Conservation (phyloP, 768 basidiomycete genomes). For the Hydnomerulius pinastri region DNA sequence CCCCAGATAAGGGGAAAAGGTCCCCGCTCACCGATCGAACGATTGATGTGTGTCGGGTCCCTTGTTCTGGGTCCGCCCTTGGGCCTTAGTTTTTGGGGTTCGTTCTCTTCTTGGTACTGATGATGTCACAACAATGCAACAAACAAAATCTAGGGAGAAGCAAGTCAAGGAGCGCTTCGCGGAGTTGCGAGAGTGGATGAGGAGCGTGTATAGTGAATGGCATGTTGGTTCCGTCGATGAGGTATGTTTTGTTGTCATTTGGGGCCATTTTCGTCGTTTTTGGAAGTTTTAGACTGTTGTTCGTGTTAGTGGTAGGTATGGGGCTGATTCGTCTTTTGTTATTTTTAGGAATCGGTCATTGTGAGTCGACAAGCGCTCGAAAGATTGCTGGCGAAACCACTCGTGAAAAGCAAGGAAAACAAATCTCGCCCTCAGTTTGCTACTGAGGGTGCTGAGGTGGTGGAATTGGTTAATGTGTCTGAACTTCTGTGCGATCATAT, state of each 20-base stretch:
- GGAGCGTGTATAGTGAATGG: slow-evolving; percentile 67
- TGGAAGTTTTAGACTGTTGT: too few species aligned
- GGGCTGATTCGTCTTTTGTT: slow-evolving; percentile 16
- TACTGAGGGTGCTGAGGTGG: slow-evolving; percentile 17
- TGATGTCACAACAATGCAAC: too few species aligned
- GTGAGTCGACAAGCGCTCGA: slow-evolving; percentile 62
- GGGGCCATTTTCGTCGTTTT: too few species aligned
- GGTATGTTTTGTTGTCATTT: too few species aligned
- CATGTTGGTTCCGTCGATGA: slow-evolving; percentile 45
- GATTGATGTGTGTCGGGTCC: too few species aligned
- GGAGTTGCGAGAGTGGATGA: slow-evolving; percentile 52
- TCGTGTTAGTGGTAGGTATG: slow-evolving; percentile 6
- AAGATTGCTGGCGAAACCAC: slow-evolving; percentile 53
- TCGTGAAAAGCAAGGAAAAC: slow-evolving; percentile 21
- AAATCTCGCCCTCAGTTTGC: slow-evolving; percentile 19
- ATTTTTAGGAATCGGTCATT: slow-evolving; percentile 52
- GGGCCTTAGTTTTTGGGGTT: too few species aligned
- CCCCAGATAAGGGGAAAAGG: too few species aligned
- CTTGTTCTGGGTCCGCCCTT: too few species aligned
- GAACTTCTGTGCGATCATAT: slow-evolving; percentile 67
- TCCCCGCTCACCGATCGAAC: too few species aligned
- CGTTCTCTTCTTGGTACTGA: too few species aligned
- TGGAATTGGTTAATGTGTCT: slow-evolving; percentile 30
- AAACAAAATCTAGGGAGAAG: slow-evolving; percentile 47
- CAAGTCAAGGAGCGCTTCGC: slow-evolving; percentile 46